Percentiles rank a stretch among this genome's conserved stretches.
Evolutionary conservation across 2,329 filamentous ascomycete genomes (phyloP).

Genomic region (Trichoderma sp.): DNA sequence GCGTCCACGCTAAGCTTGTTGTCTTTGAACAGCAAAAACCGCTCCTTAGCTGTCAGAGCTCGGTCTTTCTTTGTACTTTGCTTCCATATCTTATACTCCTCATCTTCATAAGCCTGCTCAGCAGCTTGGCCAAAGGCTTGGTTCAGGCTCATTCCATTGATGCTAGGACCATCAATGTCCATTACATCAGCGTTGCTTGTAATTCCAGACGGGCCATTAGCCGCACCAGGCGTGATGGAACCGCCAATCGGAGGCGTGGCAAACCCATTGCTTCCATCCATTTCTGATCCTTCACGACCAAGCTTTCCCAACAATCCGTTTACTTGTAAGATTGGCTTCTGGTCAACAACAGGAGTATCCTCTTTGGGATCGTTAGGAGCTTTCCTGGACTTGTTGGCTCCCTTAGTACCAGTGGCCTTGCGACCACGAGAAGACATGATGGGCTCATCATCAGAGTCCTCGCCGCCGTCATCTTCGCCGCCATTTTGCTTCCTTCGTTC

Average conservation of each 20-base stretch:
- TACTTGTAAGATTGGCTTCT: constrained; percentile 68
- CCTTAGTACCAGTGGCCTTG: constrained; percentile 69
- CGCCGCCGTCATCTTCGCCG: constrained; percentile 74
- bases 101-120: constrained; percentile 81
- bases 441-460: constrained; percentile 94
- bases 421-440: constrained; percentile 97
- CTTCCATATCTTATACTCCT: constrained; percentile 98
- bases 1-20: constrained; percentile 84
- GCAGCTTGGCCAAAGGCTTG: constrained; percentile 63
- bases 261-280: constrained; percentile 82
- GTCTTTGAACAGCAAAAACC: constrained; percentile 80
- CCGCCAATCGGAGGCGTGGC: constrained; percentile 80
- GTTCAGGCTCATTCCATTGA: constrained; percentile 62
- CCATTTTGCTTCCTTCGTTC: constrained; percentile 83
- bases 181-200: constrained; percentile 79
- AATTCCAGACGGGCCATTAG: constrained; percentile 63
- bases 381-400: constrained; percentile 74
- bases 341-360: constrained; percentile 71
- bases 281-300: constrained; percentile 71
- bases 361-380: constrained; percentile 72
- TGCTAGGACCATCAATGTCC: constrained; percentile 77
- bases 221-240: constrained; percentile 70
- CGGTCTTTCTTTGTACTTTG: constrained; percentile 97
- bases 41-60: constrained; percentile 79
- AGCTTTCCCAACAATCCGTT: constrained; percentile 60